phyloP scores from a whole-genome alignment of 2,329 filamentous ascomycete species.

The Harringtonia aguacate region DNA sequence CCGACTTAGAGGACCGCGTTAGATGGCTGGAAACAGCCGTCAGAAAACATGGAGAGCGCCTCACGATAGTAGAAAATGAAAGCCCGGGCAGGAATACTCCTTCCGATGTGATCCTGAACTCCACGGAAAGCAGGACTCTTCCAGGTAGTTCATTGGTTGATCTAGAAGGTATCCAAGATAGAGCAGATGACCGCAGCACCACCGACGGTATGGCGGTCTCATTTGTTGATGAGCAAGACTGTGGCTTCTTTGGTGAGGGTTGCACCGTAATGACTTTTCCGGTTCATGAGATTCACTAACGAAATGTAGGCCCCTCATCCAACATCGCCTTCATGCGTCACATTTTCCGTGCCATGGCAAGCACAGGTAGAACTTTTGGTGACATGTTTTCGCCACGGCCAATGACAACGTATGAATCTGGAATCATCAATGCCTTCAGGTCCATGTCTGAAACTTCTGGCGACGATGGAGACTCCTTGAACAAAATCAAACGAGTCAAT shows the following conservation, averaged over 20 bases:
- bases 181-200: background rate
- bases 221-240: background rate
- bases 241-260: background rate
- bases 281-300: constrained; percentile 8
- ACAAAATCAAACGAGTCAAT: background rate
- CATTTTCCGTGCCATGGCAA: constrained; percentile 10
- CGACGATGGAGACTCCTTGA: too few species aligned
- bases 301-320: constrained; percentile 11
- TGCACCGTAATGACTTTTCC: background rate
- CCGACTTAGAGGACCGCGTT: background rate
- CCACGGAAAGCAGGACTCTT: too few species aligned
- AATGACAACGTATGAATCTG: background rate
- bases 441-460: background rate
- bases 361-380: background rate
- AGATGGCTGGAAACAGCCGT: background rate
- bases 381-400: background rate
- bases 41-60: background rate
- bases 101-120: too few species aligned
- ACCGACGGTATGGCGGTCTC: background rate
- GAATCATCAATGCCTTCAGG: background rate
- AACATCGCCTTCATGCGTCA: constrained; percentile 17
- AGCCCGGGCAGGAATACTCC: too few species aligned
- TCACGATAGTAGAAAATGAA: background rate
- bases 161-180: background rate
- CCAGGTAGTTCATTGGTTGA: too few species aligned